phyloP scores from a whole-genome alignment of 208 protist species.

The Porcisia hertigi region DNA sequence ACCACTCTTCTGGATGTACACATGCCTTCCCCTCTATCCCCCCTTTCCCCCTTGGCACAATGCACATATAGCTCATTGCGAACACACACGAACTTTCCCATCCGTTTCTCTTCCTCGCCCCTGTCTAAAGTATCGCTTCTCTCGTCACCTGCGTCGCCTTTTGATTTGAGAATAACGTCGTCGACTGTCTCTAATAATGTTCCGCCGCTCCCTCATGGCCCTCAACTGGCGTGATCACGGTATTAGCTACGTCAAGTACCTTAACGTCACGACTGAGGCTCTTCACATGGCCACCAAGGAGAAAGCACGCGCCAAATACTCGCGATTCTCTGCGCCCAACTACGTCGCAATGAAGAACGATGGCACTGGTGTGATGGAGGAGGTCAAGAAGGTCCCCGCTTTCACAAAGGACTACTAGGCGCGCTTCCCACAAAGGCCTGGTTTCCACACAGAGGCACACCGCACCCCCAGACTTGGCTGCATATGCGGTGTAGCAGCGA shows the following conservation, averaged over 20 bases:
- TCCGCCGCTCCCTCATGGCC: constrained; percentile 56
- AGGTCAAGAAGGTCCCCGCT: constrained; percentile 70
- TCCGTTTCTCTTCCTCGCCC: neutral
- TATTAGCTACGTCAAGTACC: constrained; percentile 91
- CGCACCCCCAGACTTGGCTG: neutral
- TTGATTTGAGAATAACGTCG: neutral
- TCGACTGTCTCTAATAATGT: constrained; percentile 27
- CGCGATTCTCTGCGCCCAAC: constrained; percentile 69
- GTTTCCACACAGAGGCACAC: neutral
- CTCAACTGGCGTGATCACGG: constrained; percentile 88
- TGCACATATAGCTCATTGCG: neutral
- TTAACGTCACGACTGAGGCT: constrained; percentile 88
- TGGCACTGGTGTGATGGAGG: constrained; percentile 54
- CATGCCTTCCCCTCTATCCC: neutral
- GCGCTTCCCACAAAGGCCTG: neutral
- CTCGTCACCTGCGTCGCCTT: constrained; percentile 1
- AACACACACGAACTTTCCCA: neutral
- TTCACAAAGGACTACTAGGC: constrained; percentile 81
- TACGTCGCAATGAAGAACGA: constrained; percentile 71
- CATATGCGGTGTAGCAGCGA: neutral
- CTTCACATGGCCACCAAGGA: constrained; percentile 82
- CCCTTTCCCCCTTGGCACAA: neutral
- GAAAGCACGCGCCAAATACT: constrained; percentile 63
- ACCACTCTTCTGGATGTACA: neutral
- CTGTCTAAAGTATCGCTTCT: constrained; percentile 6